Base-by-base conservation (phyloP, 2,329 filamentous ascomycete genomes). In the Ilyonectria robusta region DNA sequence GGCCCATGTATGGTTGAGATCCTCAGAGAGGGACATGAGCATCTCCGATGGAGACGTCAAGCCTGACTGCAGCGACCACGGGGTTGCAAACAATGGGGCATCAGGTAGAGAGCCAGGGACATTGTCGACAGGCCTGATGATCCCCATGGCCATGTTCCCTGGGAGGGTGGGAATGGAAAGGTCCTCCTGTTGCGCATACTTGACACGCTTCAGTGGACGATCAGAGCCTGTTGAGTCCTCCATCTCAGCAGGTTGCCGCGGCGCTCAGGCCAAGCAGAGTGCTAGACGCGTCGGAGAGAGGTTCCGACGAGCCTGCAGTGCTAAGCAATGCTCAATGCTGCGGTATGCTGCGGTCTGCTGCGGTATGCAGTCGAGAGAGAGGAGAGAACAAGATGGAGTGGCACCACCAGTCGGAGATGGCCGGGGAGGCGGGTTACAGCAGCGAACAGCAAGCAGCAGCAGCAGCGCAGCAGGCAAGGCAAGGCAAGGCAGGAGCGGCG, bases 181-280 rank as follows among this genome's bases (percentile, higher is more conserved):
- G 48, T 71, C 67, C 51, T 65, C 69, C 50, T 62, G 56, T 56
- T 59, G 70, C 62, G 62, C 69, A 62, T 75, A 75, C 66, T 76
- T 77, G 62, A 75, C 66, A 60, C 75, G 75, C 75, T 77, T 77
- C 53, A 66, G 63, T 48, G 75, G 75, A 62, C 73, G 75, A 58
- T 67, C 70, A 61, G 73, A 72, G 51, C 69, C 75, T 63, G 72
- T 64, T 17, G 70, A 71, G 60, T 69, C 68, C 47, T 72, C 75
- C 75, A 77, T 77, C 59, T 62, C 66, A 69, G 67, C 67, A 63
- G 66, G 59, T 69, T 60, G 26, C 61, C 53, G 21, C 53, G 26
- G 59, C 21, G 37, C 59, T 67, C 64, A 42, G 64, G 59, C 61
- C 70, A 53, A 54, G 59, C 63, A 59, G 50, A 40, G 35, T 60